A percentile compares a stretch with the other conserved stretches of the same genome.
These are phyloP conservation scores for Wickerhamomyces sp. DNA, from an alignment of 1,139 yeast genomes.

Conservation along the genomic window DNA sequence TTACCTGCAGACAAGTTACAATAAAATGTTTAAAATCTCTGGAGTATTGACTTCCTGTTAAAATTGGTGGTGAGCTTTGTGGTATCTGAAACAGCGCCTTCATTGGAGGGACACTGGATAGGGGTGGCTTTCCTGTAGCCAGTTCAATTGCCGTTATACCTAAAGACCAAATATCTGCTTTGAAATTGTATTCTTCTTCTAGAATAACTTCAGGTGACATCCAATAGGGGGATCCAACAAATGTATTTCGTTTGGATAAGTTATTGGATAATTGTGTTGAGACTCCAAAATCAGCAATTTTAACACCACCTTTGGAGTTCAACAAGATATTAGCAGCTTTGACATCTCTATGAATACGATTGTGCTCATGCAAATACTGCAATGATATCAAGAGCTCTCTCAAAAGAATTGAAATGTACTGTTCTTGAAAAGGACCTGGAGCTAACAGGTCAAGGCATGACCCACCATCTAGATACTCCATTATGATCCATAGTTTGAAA, in stretches of 20 bases:
- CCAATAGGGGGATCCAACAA: slow-evolving; percentile 98
- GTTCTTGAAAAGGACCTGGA: slow-evolving; percentile 60
- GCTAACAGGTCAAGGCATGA: slow-evolving; percentile 62
- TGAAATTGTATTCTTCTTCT: slow-evolving; percentile 81
- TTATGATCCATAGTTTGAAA: slow-evolving; percentile 77
- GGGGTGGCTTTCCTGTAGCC: slow-evolving; percentile 81
- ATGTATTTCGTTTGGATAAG: slow-evolving; percentile 75
- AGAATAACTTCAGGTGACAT: slow-evolving; percentile 97
- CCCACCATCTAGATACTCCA: slow-evolving; percentile 86
- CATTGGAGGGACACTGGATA: slow-evolving; percentile 73
- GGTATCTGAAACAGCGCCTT: slow-evolving; percentile 64
- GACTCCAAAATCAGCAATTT: slow-evolving; percentile 94
- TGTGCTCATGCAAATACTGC: slow-evolving; percentile 66
- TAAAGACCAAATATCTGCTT: slow-evolving; percentile 94
- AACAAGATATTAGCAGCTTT: slow-evolving; percentile 80
- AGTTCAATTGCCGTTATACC: slow-evolving; percentile 89
- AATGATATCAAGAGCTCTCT: slow-evolving; percentile 64
- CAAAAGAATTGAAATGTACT: slow-evolving; percentile 52
- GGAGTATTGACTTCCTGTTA: slow-evolving; percentile 38
- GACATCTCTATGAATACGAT: slow-evolving; percentile 82
- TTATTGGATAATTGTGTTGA: slow-evolving; percentile 82
- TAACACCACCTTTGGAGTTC: slow-evolving; percentile 70
- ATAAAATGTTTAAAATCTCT: slow-evolving; percentile 58
- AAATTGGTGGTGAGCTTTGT: slow-evolving; percentile 44
- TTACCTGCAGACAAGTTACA: slow-evolving; percentile 56